Percentiles rank a stretch among this genome's conserved stretches.
These are phyloP conservation scores for Cercospora beticola DNA, from an alignment of 2,329 filamentous ascomycete species.

Conservation along the genomic window DNA sequence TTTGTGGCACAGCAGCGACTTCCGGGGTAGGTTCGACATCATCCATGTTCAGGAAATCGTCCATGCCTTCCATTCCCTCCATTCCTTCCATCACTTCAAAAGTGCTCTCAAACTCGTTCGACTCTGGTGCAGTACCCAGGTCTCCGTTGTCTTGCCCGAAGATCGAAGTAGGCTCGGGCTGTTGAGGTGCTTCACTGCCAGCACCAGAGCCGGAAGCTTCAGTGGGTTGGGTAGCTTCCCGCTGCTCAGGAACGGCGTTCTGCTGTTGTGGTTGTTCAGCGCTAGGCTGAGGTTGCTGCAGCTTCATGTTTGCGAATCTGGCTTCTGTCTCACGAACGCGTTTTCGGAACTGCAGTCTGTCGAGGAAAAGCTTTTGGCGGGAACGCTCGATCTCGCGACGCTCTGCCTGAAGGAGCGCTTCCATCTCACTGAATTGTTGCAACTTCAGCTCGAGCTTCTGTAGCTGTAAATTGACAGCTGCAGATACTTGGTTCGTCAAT, in stretches of 20 bases:
- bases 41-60: slow-evolving; percentile 14
- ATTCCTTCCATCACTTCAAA: slow-evolving; percentile 12
- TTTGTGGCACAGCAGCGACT: slow-evolving; percentile 8
- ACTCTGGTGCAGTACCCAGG: neutral
- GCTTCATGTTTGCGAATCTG: slow-evolving; percentile 31
- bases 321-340: slow-evolving; percentile 82
- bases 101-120: slow-evolving; percentile 11
- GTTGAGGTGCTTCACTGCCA: slow-evolving; percentile 4
- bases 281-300: slow-evolving; percentile 23
- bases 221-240: slow-evolving; percentile 1
- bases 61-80: slow-evolving; percentile 15
- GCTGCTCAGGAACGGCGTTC: slow-evolving; percentile 4
- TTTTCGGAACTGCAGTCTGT: slow-evolving; percentile 85
- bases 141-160: slow-evolving; percentile 10
- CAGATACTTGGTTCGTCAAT: slow-evolving; percentile 89
- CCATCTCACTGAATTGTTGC: slow-evolving; percentile 94
- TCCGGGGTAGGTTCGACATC: slow-evolving; percentile 8
- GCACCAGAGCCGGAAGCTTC: slow-evolving; percentile 1
- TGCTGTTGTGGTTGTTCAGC: slow-evolving; percentile 10
- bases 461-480: slow-evolving; percentile 88
- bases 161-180: slow-evolving; percentile 6
- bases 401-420: slow-evolving; percentile 86
- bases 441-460: slow-evolving; percentile 96
- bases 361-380: slow-evolving; percentile 88
- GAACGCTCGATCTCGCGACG: slow-evolving; percentile 88